Conservation (phyloP, 495 filamentous ascomycete genomes). For the Neurospora sp. region DNA sequence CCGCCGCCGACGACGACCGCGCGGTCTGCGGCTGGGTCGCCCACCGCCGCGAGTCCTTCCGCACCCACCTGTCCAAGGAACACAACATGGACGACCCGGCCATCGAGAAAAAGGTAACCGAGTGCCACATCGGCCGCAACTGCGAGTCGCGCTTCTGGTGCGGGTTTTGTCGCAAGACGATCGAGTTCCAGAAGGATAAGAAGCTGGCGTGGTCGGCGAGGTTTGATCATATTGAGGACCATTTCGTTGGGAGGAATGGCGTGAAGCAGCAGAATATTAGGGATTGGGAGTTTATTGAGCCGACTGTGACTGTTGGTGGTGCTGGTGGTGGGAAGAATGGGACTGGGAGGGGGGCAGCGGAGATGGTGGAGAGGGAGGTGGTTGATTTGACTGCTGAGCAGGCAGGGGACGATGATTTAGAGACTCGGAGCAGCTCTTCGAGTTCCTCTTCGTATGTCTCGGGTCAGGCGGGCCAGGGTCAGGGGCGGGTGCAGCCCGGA, state of each 20-base stretch:
- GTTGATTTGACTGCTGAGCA: neutral
- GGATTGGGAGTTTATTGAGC: conserved; percentile 28
- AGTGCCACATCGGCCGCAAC: conserved; percentile 57
- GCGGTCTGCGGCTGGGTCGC: conserved; percentile 47
- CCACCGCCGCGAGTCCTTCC: conserved; percentile 51
- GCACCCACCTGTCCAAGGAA: conserved; percentile 44
- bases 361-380: neutral
- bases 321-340: neutral
- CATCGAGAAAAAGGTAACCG: conserved; percentile 38
- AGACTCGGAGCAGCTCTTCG: neutral
- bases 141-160: conserved; percentile 74
- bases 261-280: conserved; percentile 18
- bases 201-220: conserved; percentile 60
- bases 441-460: neutral
- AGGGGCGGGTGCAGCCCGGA: neutral
- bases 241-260: conserved; percentile 44
- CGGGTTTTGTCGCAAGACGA: conserved; percentile 61
- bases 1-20: neutral
- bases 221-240: conserved; percentile 80
- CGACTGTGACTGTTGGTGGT: neutral
- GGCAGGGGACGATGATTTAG: neutral
- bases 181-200: conserved; percentile 45
- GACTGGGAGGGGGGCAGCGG: neutral
- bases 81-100: conserved; percentile 38
- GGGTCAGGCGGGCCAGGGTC: neutral